Base-by-base conservation (phyloP, 208 protist species). In the Borovskyia barvae region DNA sequence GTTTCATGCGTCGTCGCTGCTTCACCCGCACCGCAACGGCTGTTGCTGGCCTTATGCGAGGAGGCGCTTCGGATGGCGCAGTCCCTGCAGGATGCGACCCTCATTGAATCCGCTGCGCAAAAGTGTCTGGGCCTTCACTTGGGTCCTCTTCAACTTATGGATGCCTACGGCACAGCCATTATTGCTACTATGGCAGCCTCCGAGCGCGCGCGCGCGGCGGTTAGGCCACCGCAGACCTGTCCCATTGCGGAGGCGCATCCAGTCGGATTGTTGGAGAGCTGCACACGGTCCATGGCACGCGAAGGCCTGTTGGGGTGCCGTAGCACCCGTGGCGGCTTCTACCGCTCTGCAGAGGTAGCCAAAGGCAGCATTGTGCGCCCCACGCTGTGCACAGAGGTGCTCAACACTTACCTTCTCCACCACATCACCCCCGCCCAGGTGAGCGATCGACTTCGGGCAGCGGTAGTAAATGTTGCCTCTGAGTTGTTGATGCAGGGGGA, bases 391-490 rank as follows among this genome's bases (percentile, higher is more conserved):
- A 39, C 53, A 15, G 57, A 26, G n/a, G 66, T 72, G 12, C 46
- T 80, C 2, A 45, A 49, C 22, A 24, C 56, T 1, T 86, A 77
- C 54, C 48, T 86, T 32, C 53, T 64, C n/a, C 60, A 46, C 48
- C 28, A 71, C 19, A 35, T 43, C 9, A 80, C 75, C 0, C 64
- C 64, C 9, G 28, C 50, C 1, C 74, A 82, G 43, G 46, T 88
- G 11, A 51, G 77, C 1, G 72, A 85, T 49, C 70, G 78, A 32
- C 79, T 93, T 29, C 49, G 89, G 12, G 77, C 73, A 5, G 83
- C 74, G 15, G 75, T 90, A 19, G 60, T 88, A 17, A 87, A 88
- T 56, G 78, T 64, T 41, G 73, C 70, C 48, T 87, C 75, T 28
- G 78, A 77, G 32, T 36, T 93, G 36, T 70, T 93, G 0, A 50